A percentile compares a stretch with the other conserved stretches of the same genome.
Evolutionary conservation across 768 basidiomycete genomes (phyloP).

Genomic region (Mycena floridula): DNA sequence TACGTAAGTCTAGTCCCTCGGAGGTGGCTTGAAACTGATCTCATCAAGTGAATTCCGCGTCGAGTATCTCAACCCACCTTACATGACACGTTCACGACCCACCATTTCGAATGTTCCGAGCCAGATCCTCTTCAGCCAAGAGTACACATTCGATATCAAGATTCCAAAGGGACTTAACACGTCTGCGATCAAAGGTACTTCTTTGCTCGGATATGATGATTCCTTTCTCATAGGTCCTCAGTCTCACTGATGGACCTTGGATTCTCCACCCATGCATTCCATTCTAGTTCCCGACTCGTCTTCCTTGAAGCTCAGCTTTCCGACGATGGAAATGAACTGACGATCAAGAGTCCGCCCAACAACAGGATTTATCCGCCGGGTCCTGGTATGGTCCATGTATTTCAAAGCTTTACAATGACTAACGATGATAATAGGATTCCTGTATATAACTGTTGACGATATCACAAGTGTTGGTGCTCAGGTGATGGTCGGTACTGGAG

Average conservation of each 20-base stretch:
- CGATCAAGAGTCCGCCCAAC: conserved; percentile 6
- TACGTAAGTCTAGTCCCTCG: not conserved
- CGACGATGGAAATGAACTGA: conserved; percentile 4
- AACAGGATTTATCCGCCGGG: conserved; percentile 9
- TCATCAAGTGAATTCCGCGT: not conserved
- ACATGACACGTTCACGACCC: conserved; percentile 1
- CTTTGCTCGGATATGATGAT: conserved; percentile 7
- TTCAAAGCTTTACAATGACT: no score
- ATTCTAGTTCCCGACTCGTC: conserved; percentile 10
- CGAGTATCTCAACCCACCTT: not conserved
- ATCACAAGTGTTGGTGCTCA: conserved; percentile 9
- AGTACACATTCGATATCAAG: not conserved
- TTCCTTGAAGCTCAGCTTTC: conserved; percentile 5
- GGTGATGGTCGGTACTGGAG: conserved; percentile 12
- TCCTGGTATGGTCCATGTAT: no score
- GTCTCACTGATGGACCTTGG: conserved; percentile 20
- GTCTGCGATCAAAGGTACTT: no score
- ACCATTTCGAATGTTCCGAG: not conserved
- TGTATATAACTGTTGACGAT: conserved; percentile 12
- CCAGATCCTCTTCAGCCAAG: not conserved
- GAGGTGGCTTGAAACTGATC: not conserved
- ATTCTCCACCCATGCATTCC: conserved; percentile 18
- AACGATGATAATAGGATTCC: no score
- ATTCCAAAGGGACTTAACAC: no score
- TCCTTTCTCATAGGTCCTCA: conserved; percentile 5